These are phyloP conservation scores for Coemansia interrupta DNA, from an alignment of 192 early-diverging fungal genomes.

Conservation along the genomic window DNA sequence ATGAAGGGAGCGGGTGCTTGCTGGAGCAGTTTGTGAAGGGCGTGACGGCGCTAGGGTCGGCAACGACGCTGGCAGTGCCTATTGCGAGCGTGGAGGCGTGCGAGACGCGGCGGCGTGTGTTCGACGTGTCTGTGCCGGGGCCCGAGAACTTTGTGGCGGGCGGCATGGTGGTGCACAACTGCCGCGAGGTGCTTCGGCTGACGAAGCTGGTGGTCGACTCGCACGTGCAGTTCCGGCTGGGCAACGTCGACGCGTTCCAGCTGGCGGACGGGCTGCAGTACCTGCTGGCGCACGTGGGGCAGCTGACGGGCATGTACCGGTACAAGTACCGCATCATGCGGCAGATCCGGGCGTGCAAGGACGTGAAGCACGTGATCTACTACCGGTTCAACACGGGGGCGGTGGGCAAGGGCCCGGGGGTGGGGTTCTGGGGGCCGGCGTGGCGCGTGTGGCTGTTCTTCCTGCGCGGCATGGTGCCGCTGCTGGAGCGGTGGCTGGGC, in stretches of 20 bases:
- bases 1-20: no score
- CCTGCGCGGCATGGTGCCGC: conserved; percentile 94
- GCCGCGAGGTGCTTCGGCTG: conserved; percentile 92
- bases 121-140: conserved; percentile 50
- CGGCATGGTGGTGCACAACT: conserved; percentile 53
- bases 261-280: conserved; percentile 98
- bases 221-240: conserved; percentile 96
- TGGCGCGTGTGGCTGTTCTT: conserved; percentile 99
- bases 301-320: conserved; percentile 98
- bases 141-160: conserved; percentile 55
- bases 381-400: conserved; percentile 90
- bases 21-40: no score
- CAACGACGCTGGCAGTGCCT: conserved; percentile 27
- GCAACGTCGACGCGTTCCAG: conserved; percentile 98
- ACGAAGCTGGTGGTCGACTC: conserved; percentile 96
- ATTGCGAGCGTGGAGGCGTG: conserved; percentile 15
- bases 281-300: conserved; percentile 97
- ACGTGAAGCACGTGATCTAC: conserved; percentile 93
- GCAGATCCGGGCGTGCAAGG: conserved; percentile 94
- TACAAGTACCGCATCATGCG: conserved; percentile 98
- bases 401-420: conserved; percentile 96
- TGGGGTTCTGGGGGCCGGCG: conserved; percentile 98
- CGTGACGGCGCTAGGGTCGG: neutral
- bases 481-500: conserved; percentile 97
- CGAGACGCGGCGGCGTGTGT: conserved; percentile 25